These are phyloP conservation scores for Wallacemonas sp. DNA, from an alignment of 208 protist genomes.

Conservation along the genomic window DNA sequence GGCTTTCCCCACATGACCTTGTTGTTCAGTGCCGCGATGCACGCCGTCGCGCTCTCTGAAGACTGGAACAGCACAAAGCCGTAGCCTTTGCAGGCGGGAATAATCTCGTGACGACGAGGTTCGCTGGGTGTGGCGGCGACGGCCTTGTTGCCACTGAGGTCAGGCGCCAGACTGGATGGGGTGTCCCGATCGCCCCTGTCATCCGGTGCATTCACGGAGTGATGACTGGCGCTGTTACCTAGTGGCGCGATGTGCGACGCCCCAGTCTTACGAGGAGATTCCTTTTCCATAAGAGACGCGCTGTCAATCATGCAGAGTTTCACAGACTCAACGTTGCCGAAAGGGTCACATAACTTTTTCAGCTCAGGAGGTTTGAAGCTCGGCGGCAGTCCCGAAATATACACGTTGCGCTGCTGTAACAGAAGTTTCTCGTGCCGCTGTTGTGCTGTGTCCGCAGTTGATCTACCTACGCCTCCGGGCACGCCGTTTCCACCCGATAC, in stretches of 20 bases:
- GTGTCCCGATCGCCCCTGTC: no score
- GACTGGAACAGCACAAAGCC: constrained; percentile 66
- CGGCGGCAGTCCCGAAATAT: constrained; percentile 57
- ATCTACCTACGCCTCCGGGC: no score
- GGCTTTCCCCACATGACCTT: constrained; percentile 31
- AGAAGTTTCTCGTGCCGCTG: constrained; percentile 28
- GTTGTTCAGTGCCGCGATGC: constrained; percentile 49
- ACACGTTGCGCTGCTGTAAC: constrained; percentile 67
- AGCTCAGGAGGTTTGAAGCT: constrained; percentile 19
- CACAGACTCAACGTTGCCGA: constrained; percentile 54
- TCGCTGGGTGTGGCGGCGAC: background rate
- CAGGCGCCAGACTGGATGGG: no score
- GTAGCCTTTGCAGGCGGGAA: constrained; percentile 35
- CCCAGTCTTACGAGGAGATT: no score
- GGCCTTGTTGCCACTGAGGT: constrained; percentile 1
- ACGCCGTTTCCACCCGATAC: no score
- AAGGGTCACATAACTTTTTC: constrained; percentile 37
- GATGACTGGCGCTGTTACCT: no score
- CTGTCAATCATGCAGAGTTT: constrained; percentile 51
- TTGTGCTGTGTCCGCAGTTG: constrained; percentile 9
- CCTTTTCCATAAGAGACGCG: no score
- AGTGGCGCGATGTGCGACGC: no score
- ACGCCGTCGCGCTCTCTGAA: constrained; percentile 40
- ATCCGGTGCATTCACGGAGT: no score
- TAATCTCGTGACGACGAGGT: background rate